Base-by-base conservation (phyloP, 1,139 yeast species). In the Suzukiozyma palmioleophila region DNA sequence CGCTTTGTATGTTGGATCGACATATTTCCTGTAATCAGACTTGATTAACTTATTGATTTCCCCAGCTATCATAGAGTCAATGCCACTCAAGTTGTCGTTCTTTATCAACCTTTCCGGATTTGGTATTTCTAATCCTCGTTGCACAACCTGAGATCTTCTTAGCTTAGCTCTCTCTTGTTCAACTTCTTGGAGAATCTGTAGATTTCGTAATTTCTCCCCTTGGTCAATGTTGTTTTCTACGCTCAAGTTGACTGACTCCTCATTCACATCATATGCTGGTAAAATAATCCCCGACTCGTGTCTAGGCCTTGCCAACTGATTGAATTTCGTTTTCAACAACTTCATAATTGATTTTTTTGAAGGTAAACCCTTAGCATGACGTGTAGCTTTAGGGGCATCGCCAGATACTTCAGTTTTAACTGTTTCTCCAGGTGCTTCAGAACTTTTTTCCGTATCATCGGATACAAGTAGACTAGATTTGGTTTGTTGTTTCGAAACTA, bases 81-180 rank as follows among this genome's bases (percentile, higher is more conserved):
- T 26, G 1, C 35, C 39, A 4, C 41, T 36, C 1, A 39, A 39
- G n/a, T 35, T 7, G 6, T 27, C 29, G 6, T 9, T 16, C 16
- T 40, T 52, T 6, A 12, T 13, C 1, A 53, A 26, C 0, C 40
- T 28, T 2, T 46, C 39, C 0, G 73, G 63, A 12, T 59, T 35
- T 0, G 87, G 86, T 9, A 82, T 60, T 0, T 73, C 69, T n/a
- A 82, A 61, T 0, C 65, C 72, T 35, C 59, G 54, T 46, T 76
- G 79, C 0, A 79, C 57, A 0, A 67, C 83, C 44, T 67, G 74
- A 0, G 87, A 76, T 37, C 75, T 52, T 39, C 77, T 53, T 12
- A 58, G 46, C 36, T 57, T 54, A 2, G 62, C 57, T 39, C 55
- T 57, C 37, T 59, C 63, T 13, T 52, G 62, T 15, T 59, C 63